Evolutionary conservation across 2,329 filamentous ascomycete species (phyloP), one percentile per base, ranked within the genome.

Genomic region (Magnaporthiopsis rhizophila): DNA sequence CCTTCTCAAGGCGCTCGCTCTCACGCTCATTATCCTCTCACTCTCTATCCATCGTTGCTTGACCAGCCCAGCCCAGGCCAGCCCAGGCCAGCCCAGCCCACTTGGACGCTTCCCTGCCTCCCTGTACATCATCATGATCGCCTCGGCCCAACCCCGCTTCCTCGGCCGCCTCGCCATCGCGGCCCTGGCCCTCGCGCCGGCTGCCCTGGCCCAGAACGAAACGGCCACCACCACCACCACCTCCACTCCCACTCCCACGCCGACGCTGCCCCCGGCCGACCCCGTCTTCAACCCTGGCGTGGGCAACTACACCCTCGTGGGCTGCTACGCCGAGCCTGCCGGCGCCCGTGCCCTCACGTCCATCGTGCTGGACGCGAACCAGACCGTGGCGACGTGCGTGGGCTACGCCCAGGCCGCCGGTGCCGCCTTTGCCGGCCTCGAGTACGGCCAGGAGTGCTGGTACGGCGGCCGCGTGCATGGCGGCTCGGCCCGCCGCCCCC

Each of bases 341-440:
- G 59, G 59, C 9, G 34, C 45, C 5, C 69, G 71, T 2, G 71
- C 72, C 0, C 62, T 73, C 7, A 65, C 62, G 30, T 18, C 66
- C 2, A n/a, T 53, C 0, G 1, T n/a, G 21, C 18, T 53, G 18
- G 8, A 13, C 45, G 45, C 2, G 45, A 68, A 65, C 12, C 62
- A 66, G 63, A 71, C 68, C 3, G 70, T 72, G 2, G 66, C 64
- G 24, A 76, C 73, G 13, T 67, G 66, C 24, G 38, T 67, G 1
- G 38, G 26, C 2, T 18, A 28, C 0, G 64, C 64, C 0, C 53
- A 62, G 2, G 58, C 62, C 15, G 66, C 74, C 2, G 74, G 73
- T 1, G 83, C 77, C 69, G 72, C 74, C 59, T 82, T 80, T 67
- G 83, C 78, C 73, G 82, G 78, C 3, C 79, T 81, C 7, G 81